phyloP scores from a whole-genome alignment of 1,284 basidiomycete species.

The Microbotryum violaceum region DNA sequence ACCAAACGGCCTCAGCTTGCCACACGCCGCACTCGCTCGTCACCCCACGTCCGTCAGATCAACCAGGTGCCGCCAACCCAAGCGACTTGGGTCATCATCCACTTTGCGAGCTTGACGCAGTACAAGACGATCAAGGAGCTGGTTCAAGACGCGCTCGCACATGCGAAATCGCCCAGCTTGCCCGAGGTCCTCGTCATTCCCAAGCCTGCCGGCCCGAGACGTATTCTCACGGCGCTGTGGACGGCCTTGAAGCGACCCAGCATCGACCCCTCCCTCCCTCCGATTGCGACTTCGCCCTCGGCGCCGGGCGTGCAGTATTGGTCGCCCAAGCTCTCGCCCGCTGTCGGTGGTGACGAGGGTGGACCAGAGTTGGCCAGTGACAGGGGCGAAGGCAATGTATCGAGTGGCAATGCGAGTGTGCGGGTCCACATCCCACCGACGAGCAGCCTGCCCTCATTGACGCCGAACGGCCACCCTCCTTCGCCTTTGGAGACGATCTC shows the following conservation, averaged over 20 bases:
- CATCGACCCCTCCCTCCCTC: slow-evolving; percentile 79
- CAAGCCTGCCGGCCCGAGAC: slow-evolving; percentile 85
- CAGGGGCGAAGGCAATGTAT: background rate
- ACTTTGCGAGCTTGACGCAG: slow-evolving; percentile 82
- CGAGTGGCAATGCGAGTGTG: background rate
- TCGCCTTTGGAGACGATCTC: slow-evolving; percentile 29
- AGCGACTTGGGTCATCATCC: slow-evolving; percentile 55
- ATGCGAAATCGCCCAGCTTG: slow-evolving; percentile 44
- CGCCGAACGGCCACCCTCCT: slow-evolving; percentile 10
- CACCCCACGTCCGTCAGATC: slow-evolving; percentile 57
- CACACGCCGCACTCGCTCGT: slow-evolving; percentile 60
- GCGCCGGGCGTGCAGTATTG: slow-evolving; percentile 38
- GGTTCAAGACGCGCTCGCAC: slow-evolving; percentile 59
- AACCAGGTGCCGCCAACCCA: slow-evolving; percentile 23
- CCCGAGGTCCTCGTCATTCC: slow-evolving; percentile 90
- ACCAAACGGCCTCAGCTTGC: slow-evolving; percentile 67
- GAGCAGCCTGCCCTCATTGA: slow-evolving; percentile 14
- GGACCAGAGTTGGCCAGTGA: slow-evolving; percentile 10
- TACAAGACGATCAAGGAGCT: slow-evolving; percentile 79
- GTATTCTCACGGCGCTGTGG: slow-evolving; percentile 79
- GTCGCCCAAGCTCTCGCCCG: slow-evolving; percentile 50
- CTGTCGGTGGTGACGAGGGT: slow-evolving; percentile 2
- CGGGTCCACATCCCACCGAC: background rate
- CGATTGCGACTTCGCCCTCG: slow-evolving; percentile 80
- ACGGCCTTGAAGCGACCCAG: slow-evolving; percentile 73